A percentile compares a stretch with the other conserved stretches of the same genome.
Evolutionary conservation across 805 yeast species (phyloP).

Genomic region (Lachancea meyersii): DNA sequence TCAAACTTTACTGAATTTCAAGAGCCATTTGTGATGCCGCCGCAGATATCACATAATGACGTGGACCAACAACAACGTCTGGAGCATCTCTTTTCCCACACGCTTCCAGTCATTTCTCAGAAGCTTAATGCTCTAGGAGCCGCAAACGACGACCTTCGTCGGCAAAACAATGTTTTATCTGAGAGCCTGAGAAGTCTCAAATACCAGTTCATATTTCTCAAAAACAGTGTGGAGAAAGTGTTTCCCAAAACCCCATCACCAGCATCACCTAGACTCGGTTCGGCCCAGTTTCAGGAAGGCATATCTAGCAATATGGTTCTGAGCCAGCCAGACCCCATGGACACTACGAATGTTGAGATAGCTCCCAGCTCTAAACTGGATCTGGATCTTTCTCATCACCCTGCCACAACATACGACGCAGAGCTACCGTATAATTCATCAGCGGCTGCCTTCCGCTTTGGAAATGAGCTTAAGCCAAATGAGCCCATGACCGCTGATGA

Average conservation of each 20-base stretch:
- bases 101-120: constrained; percentile 5
- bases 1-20: background rate
- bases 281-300: background rate
- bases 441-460: background rate
- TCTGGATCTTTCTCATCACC: background rate
- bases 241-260: constrained; percentile 1
- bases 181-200: constrained; percentile 2
- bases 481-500: constrained; percentile 1
- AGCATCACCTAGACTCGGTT: constrained; percentile 2
- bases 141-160: constrained; percentile 3
- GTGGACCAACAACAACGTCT: background rate
- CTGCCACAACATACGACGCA: background rate
- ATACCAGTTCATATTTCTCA: constrained; percentile 1
- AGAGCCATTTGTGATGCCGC: constrained; percentile 2
- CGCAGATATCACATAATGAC: background rate
- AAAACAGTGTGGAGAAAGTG: constrained; percentile 1
- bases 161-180: constrained; percentile 4
- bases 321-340: constrained; percentile 1
- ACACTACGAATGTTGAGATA: background rate
- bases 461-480: background rate
- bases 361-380: background rate
- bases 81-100: constrained; percentile 2
- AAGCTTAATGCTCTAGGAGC: constrained; percentile 2
- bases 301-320: background rate
- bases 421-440: background rate